phyloP scores from a whole-genome alignment of 306 rosid genomes.

The Hippophae gyantsensis region DNA sequence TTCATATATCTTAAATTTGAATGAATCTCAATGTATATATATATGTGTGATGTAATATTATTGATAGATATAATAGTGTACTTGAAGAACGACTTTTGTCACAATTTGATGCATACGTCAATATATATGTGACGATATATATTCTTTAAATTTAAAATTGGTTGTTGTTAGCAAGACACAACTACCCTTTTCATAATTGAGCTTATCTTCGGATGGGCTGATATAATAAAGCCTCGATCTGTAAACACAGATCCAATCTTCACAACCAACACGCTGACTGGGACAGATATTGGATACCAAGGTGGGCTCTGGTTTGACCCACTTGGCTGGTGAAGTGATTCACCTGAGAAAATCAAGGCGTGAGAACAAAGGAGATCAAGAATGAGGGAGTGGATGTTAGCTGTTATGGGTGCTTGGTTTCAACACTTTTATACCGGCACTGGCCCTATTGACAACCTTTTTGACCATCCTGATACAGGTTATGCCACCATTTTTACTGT shows the following conservation, averaged over 20 bases:
- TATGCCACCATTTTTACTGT: constrained; percentile 64
- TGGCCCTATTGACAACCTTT: constrained; percentile 78
- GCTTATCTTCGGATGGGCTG: constrained; percentile 63
- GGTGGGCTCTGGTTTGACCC: constrained; percentile 77
- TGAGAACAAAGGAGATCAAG: constrained; percentile 72
- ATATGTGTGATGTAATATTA: too few relatives aligned
- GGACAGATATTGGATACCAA: constrained; percentile 62
- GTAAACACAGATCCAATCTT: constrained; percentile 71
- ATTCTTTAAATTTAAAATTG: too few relatives aligned
- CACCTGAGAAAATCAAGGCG: constrained; percentile 60
- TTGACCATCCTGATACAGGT: constrained; percentile 72
- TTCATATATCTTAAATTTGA: too few relatives aligned
- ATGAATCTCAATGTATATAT: too few relatives aligned
- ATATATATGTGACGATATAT: too few relatives aligned
- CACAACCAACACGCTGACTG: constrained; percentile 75
- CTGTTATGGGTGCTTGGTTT: constrained; percentile 76
- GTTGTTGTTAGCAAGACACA: constrained; percentile 20
- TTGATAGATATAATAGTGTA: too few relatives aligned
- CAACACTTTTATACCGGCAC: constrained; percentile 68
- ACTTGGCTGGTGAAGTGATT: constrained; percentile 62
- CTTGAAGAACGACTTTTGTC: too few relatives aligned
- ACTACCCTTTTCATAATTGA: constrained; percentile 56
- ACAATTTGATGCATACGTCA: too few relatives aligned
- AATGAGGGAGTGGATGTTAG: constrained; percentile 71
- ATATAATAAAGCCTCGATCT: constrained; percentile 54